Conservation (phyloP, 352 stramenopile genomes). For the Phytophthora kernoviae region DNA sequence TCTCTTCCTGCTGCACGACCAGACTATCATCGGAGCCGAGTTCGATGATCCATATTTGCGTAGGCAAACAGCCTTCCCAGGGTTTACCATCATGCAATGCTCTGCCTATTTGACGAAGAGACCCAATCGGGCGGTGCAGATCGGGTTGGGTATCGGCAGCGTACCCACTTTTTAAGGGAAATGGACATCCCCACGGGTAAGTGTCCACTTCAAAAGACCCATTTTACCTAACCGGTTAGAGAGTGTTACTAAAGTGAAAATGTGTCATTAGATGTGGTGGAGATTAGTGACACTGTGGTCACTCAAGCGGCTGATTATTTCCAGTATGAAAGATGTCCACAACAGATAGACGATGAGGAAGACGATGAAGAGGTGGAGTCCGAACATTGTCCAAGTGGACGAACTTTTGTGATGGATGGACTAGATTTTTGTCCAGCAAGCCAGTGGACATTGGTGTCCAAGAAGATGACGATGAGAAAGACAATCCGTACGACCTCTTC, state of each 20-base stretch:
- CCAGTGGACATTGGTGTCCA: conserved; percentile 24
- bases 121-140: conserved; percentile 53
- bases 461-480: neutral
- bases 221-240: neutral
- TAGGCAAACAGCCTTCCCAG: conserved; percentile 70
- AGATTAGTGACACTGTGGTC: conserved; percentile 75
- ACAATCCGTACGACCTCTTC: conserved; percentile 55
- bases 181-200: conserved; percentile 64
- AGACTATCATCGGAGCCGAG: conserved; percentile 80
- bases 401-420: conserved; percentile 72
- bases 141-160: conserved; percentile 74
- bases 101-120: conserved; percentile 54
- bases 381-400: conserved; percentile 51
- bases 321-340: conserved; percentile 63
- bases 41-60: conserved; percentile 69
- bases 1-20: conserved; percentile 72
- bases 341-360: conserved; percentile 34
- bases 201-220: neutral
- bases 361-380: conserved; percentile 11
- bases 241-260: neutral
- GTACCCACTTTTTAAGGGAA: conserved; percentile 70
- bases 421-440: conserved; percentile 57
- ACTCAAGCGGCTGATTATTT: conserved; percentile 70
- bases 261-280: conserved; percentile 56
- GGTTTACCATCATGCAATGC: conserved; percentile 86